Percentiles rank a stretch among this genome's conserved stretches.
These are phyloP conservation scores for Talaromyces marneffei DNA, from an alignment of 2,329 filamentous ascomycete genomes.

Conservation along the genomic window DNA sequence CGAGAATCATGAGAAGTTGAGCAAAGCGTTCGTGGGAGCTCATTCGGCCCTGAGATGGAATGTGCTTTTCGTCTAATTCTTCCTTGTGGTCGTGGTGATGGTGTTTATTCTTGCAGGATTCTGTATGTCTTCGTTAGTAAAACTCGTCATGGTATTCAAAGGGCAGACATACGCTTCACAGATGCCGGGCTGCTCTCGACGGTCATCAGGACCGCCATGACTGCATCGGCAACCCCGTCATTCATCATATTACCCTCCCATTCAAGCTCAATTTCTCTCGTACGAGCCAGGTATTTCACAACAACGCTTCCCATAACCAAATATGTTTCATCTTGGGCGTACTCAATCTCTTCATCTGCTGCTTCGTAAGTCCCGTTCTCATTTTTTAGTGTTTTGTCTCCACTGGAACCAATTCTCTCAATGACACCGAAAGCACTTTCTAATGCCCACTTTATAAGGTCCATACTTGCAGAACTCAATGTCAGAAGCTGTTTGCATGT, in stretches of 20 bases:
- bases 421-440: constrained; percentile 90
- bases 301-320: constrained; percentile 85
- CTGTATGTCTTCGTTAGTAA: constrained; percentile 30
- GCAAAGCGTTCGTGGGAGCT: constrained; percentile 70
- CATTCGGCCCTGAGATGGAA: constrained; percentile 38
- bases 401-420: constrained; percentile 45
- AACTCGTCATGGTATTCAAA: background rate
- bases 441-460: constrained; percentile 87
- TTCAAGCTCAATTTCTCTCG: constrained; percentile 80
- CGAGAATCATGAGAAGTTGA: constrained; percentile 89
- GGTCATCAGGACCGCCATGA: constrained; percentile 85
- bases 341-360: constrained; percentile 42
- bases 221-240: constrained; percentile 94
- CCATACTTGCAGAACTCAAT: constrained; percentile 79
- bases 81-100: constrained; percentile 37
- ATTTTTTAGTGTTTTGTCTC: constrained; percentile 17
- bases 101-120: constrained; percentile 58
- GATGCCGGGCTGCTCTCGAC: constrained; percentile 92
- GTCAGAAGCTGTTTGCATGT: constrained; percentile 86
- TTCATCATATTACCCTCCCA: constrained; percentile 99
- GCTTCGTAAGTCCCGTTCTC: constrained; percentile 28
- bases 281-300: constrained; percentile 64
- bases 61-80: constrained; percentile 63
- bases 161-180: constrained; percentile 66
- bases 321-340: constrained; percentile 41